phyloP scores from a whole-genome alignment of 2,329 filamentous ascomycete genomes.

The Pestalotiopsis sp. region DNA sequence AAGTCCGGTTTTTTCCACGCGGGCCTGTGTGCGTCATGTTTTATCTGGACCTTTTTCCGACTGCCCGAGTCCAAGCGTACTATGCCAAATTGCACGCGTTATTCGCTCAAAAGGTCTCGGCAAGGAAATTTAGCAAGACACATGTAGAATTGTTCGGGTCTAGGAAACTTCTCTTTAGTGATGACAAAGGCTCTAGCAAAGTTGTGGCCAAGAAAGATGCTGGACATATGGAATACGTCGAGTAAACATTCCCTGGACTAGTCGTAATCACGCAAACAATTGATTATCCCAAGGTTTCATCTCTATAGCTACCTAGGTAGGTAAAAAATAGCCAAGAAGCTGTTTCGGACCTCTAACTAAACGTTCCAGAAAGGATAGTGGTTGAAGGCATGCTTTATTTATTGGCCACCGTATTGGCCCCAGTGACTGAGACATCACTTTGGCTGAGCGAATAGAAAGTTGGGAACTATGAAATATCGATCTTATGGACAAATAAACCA shows the following conservation, averaged over 20 bases:
- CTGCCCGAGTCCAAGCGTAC: conserved; percentile 53
- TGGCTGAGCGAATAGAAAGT: too few relatives aligned
- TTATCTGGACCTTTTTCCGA: conserved; percentile 52
- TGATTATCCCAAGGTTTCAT: background rate
- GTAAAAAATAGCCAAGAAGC: too few relatives aligned
- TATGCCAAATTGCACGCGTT: conserved; percentile 57
- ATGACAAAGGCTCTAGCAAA: background rate
- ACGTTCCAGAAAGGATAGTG: too few relatives aligned
- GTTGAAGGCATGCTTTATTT: too few relatives aligned
- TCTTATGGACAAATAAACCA: too few relatives aligned
- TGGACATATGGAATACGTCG: background rate
- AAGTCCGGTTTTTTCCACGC: conserved; percentile 48
- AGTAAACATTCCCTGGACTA: background rate
- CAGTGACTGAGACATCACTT: too few relatives aligned
- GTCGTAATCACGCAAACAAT: background rate
- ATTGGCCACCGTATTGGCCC: too few relatives aligned
- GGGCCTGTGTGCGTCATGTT: conserved; percentile 43
- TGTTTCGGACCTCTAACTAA: too few relatives aligned
- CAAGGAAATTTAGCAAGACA: conserved; percentile 38
- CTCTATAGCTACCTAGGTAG: too few relatives aligned
- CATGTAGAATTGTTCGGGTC: conserved; percentile 29
- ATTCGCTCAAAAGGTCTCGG: conserved; percentile 44
- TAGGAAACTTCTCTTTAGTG: background rate
- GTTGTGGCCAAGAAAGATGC: background rate
- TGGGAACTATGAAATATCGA: too few relatives aligned